A percentile compares a stretch with the other conserved stretches of the same genome.
Evolutionary conservation across 306 rosid genomes (phyloP).

Genomic region (Dalbergia oliveri): DNA sequence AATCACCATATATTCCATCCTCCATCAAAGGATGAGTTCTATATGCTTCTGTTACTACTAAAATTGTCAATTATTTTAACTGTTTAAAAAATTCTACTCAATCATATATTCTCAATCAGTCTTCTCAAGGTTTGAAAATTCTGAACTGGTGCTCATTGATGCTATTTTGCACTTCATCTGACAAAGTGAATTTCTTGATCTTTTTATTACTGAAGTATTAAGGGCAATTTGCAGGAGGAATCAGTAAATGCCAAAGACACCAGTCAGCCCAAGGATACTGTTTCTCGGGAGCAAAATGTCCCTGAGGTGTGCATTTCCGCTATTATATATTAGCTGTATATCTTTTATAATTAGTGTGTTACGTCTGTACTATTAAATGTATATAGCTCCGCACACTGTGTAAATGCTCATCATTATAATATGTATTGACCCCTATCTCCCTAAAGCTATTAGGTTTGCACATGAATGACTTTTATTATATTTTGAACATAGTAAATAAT

Average conservation of each 20-base stretch:
- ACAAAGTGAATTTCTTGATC: conserved; percentile 17
- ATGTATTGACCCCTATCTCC: background rate
- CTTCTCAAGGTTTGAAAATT: conserved; percentile 8
- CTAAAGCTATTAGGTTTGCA: background rate
- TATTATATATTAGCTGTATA: conserved; percentile 13
- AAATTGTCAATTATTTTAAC: conserved; percentile 4
- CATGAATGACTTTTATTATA: background rate
- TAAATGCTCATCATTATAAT: conserved; percentile 14
- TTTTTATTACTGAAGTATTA: conserved; percentile 35
- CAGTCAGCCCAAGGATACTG: conserved; percentile 49
- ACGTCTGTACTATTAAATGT: conserved; percentile 16
- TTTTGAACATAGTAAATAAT: too few species aligned
- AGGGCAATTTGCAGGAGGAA: conserved; percentile 61
- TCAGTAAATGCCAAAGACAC: conserved; percentile 52
- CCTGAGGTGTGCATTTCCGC: conserved; percentile 70
- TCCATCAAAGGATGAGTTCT: conserved; percentile 8
- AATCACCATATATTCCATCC: conserved; percentile 15
- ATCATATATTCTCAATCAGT: conserved; percentile 23
- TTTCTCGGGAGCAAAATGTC: conserved; percentile 57
- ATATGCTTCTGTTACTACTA: conserved; percentile 2
- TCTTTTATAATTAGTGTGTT: conserved; percentile 2
- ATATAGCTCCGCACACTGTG: background rate
- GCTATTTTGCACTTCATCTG: conserved; percentile 27
- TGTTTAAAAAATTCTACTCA: conserved; percentile 11
- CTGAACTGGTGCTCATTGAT: background rate